A percentile compares a stretch with the other conserved stretches of the same genome.
phyloP scores from a whole-genome alignment of 2,329 filamentous ascomycete genomes.

The Epichloe uncinata region DNA sequence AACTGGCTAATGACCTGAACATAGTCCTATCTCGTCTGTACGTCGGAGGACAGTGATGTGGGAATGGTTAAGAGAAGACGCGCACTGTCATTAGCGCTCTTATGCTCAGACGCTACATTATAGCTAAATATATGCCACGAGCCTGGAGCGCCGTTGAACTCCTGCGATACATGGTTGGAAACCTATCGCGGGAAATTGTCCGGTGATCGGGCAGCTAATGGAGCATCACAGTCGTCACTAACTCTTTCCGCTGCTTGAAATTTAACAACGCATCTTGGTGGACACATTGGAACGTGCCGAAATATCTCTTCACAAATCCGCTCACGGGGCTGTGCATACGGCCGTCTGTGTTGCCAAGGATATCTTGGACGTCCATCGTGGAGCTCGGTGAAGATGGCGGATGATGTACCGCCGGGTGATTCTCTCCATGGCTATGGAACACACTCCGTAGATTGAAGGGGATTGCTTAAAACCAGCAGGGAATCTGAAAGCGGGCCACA shows the following conservation, averaged over 20 bases:
- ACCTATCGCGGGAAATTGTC: conserved; percentile 8
- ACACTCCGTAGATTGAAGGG: too few species aligned
- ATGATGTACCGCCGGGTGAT: too few species aligned
- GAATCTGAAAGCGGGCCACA: too few species aligned
- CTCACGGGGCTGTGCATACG: conserved; percentile 9
- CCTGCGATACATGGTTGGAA: conserved; percentile 4
- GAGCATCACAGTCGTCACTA: background rate
- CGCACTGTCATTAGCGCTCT: too few species aligned
- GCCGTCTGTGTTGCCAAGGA: too few species aligned
- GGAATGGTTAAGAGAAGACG: background rate
- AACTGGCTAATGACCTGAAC: conserved; percentile 10
- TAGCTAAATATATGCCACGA: too few species aligned
- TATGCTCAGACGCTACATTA: too few species aligned
- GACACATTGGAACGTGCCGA: conserved; percentile 6
- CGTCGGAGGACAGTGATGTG: background rate
- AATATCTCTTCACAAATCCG: conserved; percentile 8
- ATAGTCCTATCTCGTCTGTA: conserved; percentile 5
- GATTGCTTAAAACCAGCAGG: too few species aligned
- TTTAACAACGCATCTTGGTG: conserved; percentile 5
- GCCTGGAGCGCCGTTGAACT: background rate
- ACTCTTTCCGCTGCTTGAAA: background rate
- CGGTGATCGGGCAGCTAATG: background rate
- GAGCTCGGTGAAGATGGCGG: too few species aligned
- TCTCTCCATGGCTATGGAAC: too few species aligned
- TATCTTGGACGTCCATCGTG: too few species aligned